Evolutionary conservation across 1,284 basidiomycete species (phyloP).

Genomic region (Cryptococcus hybrid): DNA sequence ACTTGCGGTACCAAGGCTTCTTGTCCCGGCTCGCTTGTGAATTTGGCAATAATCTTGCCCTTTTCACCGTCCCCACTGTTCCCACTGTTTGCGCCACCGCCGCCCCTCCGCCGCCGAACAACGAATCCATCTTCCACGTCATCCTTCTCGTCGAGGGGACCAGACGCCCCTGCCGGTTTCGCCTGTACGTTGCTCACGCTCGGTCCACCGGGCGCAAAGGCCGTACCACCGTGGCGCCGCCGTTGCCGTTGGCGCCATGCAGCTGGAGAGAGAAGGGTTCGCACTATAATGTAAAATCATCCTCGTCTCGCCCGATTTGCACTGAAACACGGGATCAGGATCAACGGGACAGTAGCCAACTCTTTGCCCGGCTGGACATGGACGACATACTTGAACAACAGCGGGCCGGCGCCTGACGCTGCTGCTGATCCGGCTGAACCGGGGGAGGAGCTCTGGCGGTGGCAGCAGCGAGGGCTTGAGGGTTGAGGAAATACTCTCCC

Average conservation of each 20-base stretch:
- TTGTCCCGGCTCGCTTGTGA: slow-evolving; percentile 42
- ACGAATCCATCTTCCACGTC: slow-evolving; percentile 48
- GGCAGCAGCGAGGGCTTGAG: slow-evolving; percentile 41
- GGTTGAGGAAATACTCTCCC: slow-evolving; percentile 54
- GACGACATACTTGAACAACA: slow-evolving; percentile 57
- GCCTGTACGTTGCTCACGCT: slow-evolving; percentile 52
- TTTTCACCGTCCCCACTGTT: no score
- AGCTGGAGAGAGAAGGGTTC: neutral
- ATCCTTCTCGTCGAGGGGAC: slow-evolving; percentile 44
- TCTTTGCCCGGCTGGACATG: slow-evolving; percentile 47
- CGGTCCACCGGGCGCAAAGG: slow-evolving; percentile 40
- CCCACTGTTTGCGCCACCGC: no score
- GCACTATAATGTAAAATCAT: slow-evolving; percentile 53
- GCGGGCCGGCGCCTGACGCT: slow-evolving; percentile 18
- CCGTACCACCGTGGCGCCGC: slow-evolving; percentile 40
- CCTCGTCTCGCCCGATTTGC: slow-evolving; percentile 53
- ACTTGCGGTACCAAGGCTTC: slow-evolving; percentile 37
- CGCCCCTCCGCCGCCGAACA: no score
- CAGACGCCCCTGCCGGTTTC: slow-evolving; percentile 54
- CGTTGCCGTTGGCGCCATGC: no score
- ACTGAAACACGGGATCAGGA: slow-evolving; percentile 54
- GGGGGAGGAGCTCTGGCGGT: no score
- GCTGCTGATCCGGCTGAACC: no score
- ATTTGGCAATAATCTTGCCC: slow-evolving; percentile 54
- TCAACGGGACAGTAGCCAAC: slow-evolving; percentile 46